Evolutionary conservation across 768 basidiomycete genomes (phyloP), one percentile per base, ranked within the genome.

Genomic region (Amanita jacksonii): DNA sequence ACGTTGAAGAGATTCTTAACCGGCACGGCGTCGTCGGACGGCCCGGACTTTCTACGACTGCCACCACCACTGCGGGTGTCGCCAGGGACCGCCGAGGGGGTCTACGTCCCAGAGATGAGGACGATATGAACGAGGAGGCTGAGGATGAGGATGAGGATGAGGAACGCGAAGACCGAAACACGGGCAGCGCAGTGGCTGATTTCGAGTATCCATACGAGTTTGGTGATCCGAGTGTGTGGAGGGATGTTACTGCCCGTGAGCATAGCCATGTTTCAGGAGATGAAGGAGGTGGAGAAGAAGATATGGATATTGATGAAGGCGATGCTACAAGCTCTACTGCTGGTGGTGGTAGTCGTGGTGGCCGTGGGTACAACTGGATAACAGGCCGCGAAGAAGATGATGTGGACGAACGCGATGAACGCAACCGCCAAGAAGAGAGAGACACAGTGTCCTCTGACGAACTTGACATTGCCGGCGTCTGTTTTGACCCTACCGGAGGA

Each of bases 401-500:
- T 25, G 47, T 22, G 16, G 43, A 49, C 12, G 54, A 52, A 9
- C 28, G 48, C 39, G 31, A 45, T 43, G 18, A 43, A 46, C 5
- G 44, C 32, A 18, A 51, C 36, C 48, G 49, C 24, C 47, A 39
- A 28, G 32, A 23, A 19, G 40, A 45, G 31, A 24, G 33, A 32
- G 46, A 41, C 18, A 18, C 40, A 53, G 63, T 22, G 59, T 63
- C 6, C 0, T 12, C 15, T 5, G 24, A 24, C 5, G 70, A 74
- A 45, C 53, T 73, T 28, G 77, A 82, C 54, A 61, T 87, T 39
- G 81, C 84, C 2, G 85, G 85, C 9, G 65, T 74, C 30, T 85
- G 79, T 49, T 87, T 86, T 51, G 85, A 86, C 57, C 83, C 82
- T 13, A 62, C 60, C 4, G 85, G 85, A 2, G 68, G 71, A 49